Evolutionary conservation across 768 basidiomycete genomes (phyloP).

Genomic region (Pleurotus citrinopileatus): DNA sequence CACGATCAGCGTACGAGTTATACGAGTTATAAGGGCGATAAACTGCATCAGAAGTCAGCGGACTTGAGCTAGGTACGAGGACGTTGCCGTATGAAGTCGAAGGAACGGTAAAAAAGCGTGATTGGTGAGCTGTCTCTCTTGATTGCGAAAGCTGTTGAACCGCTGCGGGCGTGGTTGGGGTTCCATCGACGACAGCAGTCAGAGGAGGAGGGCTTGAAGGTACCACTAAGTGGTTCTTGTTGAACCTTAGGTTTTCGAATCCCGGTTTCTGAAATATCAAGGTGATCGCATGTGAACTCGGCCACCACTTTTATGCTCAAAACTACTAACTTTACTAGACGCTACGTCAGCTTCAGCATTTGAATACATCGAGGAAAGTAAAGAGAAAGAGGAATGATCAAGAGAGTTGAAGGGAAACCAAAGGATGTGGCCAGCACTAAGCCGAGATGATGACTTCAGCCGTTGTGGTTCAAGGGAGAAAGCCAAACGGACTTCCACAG

Average conservation of each 20-base stretch:
- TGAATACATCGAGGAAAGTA: slow-evolving; percentile 40
- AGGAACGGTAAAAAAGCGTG: slow-evolving; percentile 54
- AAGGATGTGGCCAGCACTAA: neutral
- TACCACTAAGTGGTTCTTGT: slow-evolving; percentile 28
- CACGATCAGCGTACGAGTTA: slow-evolving; percentile 33
- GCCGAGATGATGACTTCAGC: neutral
- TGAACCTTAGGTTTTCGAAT: slow-evolving; percentile 46
- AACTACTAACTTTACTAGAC: slow-evolving; percentile 48
- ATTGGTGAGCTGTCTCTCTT: slow-evolving; percentile 69
- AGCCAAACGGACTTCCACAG: neutral
- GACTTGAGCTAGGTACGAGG: slow-evolving; percentile 79
- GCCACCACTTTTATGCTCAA: slow-evolving; percentile 7
- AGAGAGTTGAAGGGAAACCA: neutral
- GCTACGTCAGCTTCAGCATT: slow-evolving; percentile 38
- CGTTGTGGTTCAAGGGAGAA: slow-evolving; percentile 10
- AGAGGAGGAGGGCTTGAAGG: slow-evolving; percentile 21
- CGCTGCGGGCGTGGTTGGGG: slow-evolving; percentile 23
- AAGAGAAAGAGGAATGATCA: slow-evolving; percentile 17
- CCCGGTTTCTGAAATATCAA: slow-evolving; percentile 34
- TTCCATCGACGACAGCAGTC: slow-evolving; percentile 18
- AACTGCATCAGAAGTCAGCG: slow-evolving; percentile 39
- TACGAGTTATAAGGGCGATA: slow-evolving; percentile 38
- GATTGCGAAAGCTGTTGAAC: slow-evolving; percentile 59
- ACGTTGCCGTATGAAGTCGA: slow-evolving; percentile 51
- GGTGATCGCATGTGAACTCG: slow-evolving; percentile 15